Base-by-base conservation (phyloP, 2,329 filamentous ascomycete genomes). In the Sodiomyces alkalinus region DNA sequence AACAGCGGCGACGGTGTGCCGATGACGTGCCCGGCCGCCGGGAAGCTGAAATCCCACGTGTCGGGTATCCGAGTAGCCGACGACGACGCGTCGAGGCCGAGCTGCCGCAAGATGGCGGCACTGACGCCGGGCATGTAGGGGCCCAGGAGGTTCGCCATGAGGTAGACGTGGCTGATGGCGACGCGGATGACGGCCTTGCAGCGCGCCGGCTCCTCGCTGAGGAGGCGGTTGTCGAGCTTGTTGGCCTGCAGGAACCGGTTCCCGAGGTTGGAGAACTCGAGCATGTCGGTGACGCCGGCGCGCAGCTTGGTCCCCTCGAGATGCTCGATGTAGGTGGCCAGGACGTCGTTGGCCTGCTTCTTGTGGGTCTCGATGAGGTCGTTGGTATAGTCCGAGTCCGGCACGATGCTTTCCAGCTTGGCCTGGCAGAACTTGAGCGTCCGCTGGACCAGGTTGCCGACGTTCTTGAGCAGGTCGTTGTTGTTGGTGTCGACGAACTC, bases 91-190 rank as follows among this genome's bases (percentile, higher is more conserved):
- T 50, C 38, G 30, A 69, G 48, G 26, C 77, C 70, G 17, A 96
- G 68, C 57, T 94, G 87, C 37, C 68, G 54, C 39, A 82, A 69
- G 41, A 94, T 93, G 18, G 72, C 71, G 34, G 65, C 65, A 4
- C 79, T 64, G 7, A 79, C 86, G n/a, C 67, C 66, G 22, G 83
- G 85, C 64, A 94, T 81, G 56, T 87, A 94, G 0, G 86, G 86
- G 29, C 74, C 71, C 32, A 86, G 68, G 23, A 93, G 58, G 30
- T 72, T 75, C 14, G 85, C 80, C 26, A 92, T 65, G 18, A 94
- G 73, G 46, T 87, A 74, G 30, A 87, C 74, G 38, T 86, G 70
- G 56, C 92, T 92, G 34, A 92, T 62, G 1, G 78, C 81, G n/a
- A 85, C 61, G 31, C 81, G 79, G 30, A 92, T 64, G n/a, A 72